A percentile compares a stretch with the other conserved stretches of the same genome.
These are phyloP conservation scores for Chrysosporium keratinophilum DNA, from an alignment of 2,329 filamentous ascomycete species.

Conservation along the genomic window DNA sequence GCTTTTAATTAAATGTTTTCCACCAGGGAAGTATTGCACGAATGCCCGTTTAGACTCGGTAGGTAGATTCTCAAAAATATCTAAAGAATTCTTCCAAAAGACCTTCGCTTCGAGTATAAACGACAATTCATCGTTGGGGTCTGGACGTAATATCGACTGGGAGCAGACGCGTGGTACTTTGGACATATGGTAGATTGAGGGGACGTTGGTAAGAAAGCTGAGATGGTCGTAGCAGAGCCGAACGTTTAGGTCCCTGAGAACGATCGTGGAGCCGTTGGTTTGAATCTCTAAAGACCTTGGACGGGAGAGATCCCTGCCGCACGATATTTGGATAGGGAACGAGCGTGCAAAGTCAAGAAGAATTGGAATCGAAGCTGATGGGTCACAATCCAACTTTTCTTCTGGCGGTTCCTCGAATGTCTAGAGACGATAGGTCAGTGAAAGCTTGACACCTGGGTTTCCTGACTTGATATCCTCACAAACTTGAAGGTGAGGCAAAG, in stretches of 20 bases:
- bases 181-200: conserved; percentile 18
- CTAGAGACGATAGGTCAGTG: conserved; percentile 19
- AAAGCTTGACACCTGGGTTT: neutral
- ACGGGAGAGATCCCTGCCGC: too few species aligned
- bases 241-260: neutral
- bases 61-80: conserved; percentile 16
- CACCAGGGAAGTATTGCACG: conserved; percentile 21
- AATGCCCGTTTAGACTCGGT: conserved; percentile 20
- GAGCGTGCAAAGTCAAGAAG: neutral
- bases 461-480: conserved; percentile 19
- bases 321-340: neutral
- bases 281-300: neutral
- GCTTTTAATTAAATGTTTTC: neutral
- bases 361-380: neutral
- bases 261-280: neutral
- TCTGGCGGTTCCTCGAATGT: conserved; percentile 1
- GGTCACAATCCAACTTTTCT: neutral
- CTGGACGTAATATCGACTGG: conserved; percentile 23
- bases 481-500: conserved; percentile 24
- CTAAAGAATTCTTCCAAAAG: conserved; percentile 29
- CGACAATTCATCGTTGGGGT: conserved; percentile 15
- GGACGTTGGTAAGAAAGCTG: neutral
- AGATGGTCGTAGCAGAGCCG: neutral
- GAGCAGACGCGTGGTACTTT: conserved; percentile 24
- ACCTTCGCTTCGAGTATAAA: conserved; percentile 25